Evolutionary conservation across 805 yeast genomes (phyloP), one percentile per base, ranked within the genome.

Genomic region (Jamesozyma gamospora): DNA sequence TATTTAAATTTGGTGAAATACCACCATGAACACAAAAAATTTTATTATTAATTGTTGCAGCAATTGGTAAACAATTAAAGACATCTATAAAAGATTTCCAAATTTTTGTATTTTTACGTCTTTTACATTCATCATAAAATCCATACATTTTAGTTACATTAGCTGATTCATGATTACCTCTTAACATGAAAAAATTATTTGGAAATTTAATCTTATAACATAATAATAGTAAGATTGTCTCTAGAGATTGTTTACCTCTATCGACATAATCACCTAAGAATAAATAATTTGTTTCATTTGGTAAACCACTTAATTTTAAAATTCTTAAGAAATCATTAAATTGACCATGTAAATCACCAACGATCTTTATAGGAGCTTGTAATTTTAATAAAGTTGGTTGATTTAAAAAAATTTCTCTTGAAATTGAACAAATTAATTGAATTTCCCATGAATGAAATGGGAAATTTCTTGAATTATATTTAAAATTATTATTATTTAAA

Each of bases 131-230:
- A 64, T 92, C 98, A 61, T 86, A 92, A 54, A 92, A 92, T 4
- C 98, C 98, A 63, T 92, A 92, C 43, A 92, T 95, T 48, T 95
- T 75, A 2, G 97, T 90, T 41, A 92, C 94, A 56, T 85, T 85
- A 16, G 98, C 97, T 59, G 95, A 85, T 65, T 92, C 98, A 65
- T 92, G 98, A 64, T 92, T 92, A 24, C 98, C 98, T 48, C 98
- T 69, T 39, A 92, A 69, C 53, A 92, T 67, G 62, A 92, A 92
- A 61, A 92, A 88, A 65, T 92, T 90, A 53, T 92, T 96, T 1
- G 95, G 96, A 55, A 86, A 90, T 62, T 90, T 90, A 63, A 92
- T 85, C 64, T 92, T 92, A 67, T 85, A 92, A 64, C 96, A 88
- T 41, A 92, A 69, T 45, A 92, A 68, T 36, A 92, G 67, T 45